A percentile compares a stretch with the other conserved stretches of the same genome.
These are phyloP conservation scores for Pythium oligandrum DNA, from an alignment of 352 stramenopile genomes.

Conservation along the genomic window DNA sequence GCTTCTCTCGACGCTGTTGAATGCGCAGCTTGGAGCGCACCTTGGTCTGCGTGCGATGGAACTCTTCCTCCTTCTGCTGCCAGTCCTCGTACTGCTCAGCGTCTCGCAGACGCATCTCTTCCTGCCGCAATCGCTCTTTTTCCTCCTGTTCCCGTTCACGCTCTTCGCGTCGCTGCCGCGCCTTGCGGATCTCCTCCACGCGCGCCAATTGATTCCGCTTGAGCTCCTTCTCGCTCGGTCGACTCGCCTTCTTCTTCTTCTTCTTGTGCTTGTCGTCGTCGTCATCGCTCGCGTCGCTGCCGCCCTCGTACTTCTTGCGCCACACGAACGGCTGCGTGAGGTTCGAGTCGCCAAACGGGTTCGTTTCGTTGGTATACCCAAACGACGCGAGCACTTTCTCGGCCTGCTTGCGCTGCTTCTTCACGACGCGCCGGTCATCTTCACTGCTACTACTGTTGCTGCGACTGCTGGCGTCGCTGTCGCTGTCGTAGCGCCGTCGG, in stretches of 20 bases:
- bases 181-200: constrained; percentile 96
- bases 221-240: constrained; percentile 41
- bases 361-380: constrained; percentile 98
- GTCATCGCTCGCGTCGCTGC: constrained; percentile 5
- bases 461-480: constrained; percentile 11
- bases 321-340: constrained; percentile 96
- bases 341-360: constrained; percentile 98
- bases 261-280: constrained; percentile 7
- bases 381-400: constrained; percentile 78
- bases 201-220: constrained; percentile 74
- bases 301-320: constrained; percentile 93
- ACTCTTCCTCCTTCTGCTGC: constrained; percentile 98
- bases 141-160: constrained; percentile 91
- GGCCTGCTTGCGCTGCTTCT: constrained; percentile 62
- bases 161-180: constrained; percentile 84
- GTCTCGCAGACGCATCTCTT: constrained; percentile 95
- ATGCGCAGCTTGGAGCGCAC: constrained; percentile 89
- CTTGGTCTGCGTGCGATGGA: constrained; percentile 92
- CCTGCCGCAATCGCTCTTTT: constrained; percentile 92
- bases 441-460: constrained; percentile 28
- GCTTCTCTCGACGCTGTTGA: constrained; percentile 90
- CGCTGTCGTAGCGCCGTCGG: constrained; percentile 9
- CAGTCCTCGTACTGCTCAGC: constrained; percentile 97
- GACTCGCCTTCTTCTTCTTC: constrained; percentile 22
- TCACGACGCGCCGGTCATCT: constrained; percentile 34